These are phyloP conservation scores for Incumbomyces delicatus DNA, from an alignment of 2,329 filamentous ascomycete genomes.

Conservation along the genomic window DNA sequence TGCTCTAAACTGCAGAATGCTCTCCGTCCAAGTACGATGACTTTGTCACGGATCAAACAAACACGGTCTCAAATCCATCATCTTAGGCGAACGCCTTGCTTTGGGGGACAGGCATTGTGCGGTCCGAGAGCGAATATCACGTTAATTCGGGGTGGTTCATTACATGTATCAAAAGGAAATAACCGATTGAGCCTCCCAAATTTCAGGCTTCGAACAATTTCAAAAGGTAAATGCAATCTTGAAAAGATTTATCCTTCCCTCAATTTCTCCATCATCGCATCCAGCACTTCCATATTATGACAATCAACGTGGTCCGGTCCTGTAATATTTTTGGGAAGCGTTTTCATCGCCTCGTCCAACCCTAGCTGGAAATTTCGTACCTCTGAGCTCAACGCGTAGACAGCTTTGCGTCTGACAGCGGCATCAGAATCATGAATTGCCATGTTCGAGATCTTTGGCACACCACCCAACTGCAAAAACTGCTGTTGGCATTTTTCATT, in stretches of 20 bases:
- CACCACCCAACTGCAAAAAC: constrained; percentile 51
- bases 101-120: too few species aligned
- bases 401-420: constrained; percentile 70
- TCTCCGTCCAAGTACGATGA: too few species aligned
- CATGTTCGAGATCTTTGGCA: constrained; percentile 60
- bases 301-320: constrained; percentile 62
- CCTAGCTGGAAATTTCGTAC: constrained; percentile 82
- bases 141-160: too few species aligned
- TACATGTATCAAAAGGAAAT: too few species aligned
- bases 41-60: too few species aligned
- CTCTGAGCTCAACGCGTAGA: constrained; percentile 78
- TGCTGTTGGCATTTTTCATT: constrained; percentile 77
- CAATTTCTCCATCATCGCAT: constrained; percentile 60
- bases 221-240: neutral
- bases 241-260: constrained; percentile 11
- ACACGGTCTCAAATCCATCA: too few species aligned
- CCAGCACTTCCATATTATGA: constrained; percentile 75
- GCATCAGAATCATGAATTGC: constrained; percentile 50
- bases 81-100: too few species aligned
- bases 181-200: too few species aligned
- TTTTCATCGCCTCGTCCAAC: constrained; percentile 55
- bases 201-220: too few species aligned
- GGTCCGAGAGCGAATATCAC: too few species aligned
- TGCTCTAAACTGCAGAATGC: too few species aligned
- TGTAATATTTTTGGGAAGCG: constrained; percentile 52